Base-by-base conservation (phyloP, 2,329 filamentous ascomycete species). In the Penicillium glabrum region DNA sequence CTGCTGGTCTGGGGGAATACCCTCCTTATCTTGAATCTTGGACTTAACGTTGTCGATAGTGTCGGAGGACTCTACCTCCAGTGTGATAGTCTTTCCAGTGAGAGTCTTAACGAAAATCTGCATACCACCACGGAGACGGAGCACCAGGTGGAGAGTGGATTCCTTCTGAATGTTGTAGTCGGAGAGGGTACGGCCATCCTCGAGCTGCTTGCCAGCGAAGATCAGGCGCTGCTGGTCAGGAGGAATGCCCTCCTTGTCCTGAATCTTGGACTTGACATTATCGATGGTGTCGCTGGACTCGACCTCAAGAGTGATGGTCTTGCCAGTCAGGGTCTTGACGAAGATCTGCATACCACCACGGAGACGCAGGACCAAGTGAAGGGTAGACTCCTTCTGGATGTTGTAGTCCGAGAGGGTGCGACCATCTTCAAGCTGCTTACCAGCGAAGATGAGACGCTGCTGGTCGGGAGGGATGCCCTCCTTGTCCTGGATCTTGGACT, bases 81-180 rank as follows among this genome's bases (percentile, higher is more conserved):
- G 79, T 0, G 93, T 97, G 67, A 97, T 96, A 0, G 93, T 97
- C 83, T 97, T 97, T 61, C 93, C 93, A 9, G 83, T 86, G 31
- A 86, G 76, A 4, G 79, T 83, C 76, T 83, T 83, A 39, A 83
- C 80, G 63, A 82, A 82, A 51, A 82, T 84, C 60, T 83, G 82
- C 81, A 83, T 85, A 75, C 91, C 91, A 81, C 91, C 90, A 78
- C 90, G 90, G 5, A 95, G 89, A 76, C 91, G 90, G 51, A 96
- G 89, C 59, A 95, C 91, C 49, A 95, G 80, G 71, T 95, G 91
- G 1, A 96, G 87, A 1, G 90, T 96, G 0, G 85, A 89, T 74
- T 96, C 91, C 82, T 96, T 96, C 79, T 96, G 92, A 52, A 96
- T 96, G 80, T 96, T 96, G 85, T 96, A 96, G 75, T 96, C 92